Base-by-base conservation (phyloP, 2,329 filamentous ascomycete genomes). In the Tolypocladium tropicale region DNA sequence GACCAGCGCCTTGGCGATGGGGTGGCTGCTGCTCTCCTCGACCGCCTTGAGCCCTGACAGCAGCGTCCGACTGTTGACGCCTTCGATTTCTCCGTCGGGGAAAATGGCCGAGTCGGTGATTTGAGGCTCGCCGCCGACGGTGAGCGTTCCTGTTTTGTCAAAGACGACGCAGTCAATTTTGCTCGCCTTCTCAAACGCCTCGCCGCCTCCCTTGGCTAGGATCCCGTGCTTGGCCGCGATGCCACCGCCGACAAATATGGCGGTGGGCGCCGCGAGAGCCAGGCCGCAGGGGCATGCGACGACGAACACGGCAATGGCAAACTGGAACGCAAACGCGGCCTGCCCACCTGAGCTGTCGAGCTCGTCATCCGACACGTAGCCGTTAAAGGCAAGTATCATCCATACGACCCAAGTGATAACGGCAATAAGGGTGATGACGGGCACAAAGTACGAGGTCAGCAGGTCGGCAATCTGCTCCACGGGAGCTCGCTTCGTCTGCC, bases 81-180 rank as follows among this genome's bases (percentile, higher is more conserved):
- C 58, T 30, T 56, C 58, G 9, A 62, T 51, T 10, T 43, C 54
- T 23, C 56, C 59, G 41, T 69, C 70, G 0, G 70, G 68, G 48
- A 75, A 76, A 4, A 79, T 53, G 43, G 70, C 64, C 12, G 72
- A 74, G 60, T 84, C 79, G 0, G 83, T 88, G 25, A 93, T 84
- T 32, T 76, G 81, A 0, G 89, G 88, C 61, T 89, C 84, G 7
- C 86, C 88, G 5, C 88, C 76, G 63, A 86, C 75, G 0, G 90
- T 94, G 57, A 95, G 74, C 0, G 90, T 95, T 1, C 90, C 90
- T 0, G 90, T 95, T 76, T 95, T 94, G 77, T 95, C 90, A 67
- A 95, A 94, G 1, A 94, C 87, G 41, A 94, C 84, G 54, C 85
- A 86, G 67, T 90, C 84, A 49, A 92, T 78, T 12, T 81, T 82